Base-by-base conservation (phyloP, 306 rosid genomes). In the Boehmeria nivea region DNA sequence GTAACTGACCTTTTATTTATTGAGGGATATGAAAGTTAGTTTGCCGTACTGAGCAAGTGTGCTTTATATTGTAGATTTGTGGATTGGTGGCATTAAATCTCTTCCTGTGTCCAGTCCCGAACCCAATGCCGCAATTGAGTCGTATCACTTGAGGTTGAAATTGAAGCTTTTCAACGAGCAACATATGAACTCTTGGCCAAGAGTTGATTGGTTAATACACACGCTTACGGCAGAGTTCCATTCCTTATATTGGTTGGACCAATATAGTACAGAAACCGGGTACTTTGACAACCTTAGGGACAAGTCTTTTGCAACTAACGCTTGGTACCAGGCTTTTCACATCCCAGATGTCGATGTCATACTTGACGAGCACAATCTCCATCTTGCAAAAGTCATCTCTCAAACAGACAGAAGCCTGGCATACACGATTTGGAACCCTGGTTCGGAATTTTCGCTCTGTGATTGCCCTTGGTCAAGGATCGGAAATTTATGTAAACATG, bases 401-500 rank as follows among this genome's bases (percentile, higher is more conserved):
- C 86, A 87, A 64, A 52, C 83, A 38, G 82, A 87, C 64, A 74
- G 82, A 74, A 81, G 60, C 46, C 48, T 74, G 59, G 83, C 44
- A 2, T 78, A 81, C 74, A 81, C 88, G 36, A 60, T 87, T 22
- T 78, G 88, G 93, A 81, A 78, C 59, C 88, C 88, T 53, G 88
- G 95, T 67, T 87, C 88, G 12, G 88, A 87, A 58, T 87, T 87
- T 64, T 72, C 93, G 20, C 65, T 83, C 34, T 87, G 95, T 67
- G 81, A 87, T 79, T 87, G 95, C 76, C 64, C 86, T 34, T 74
- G 81, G 80, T 83, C 86, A 46, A 81, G 76, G 76, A n/a, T 70
- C 70, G 86, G 93, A 66, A 87, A 87, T 66, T 66, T 83, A 24
- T 81, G 95, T 65, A 70, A 81, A 72, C 95, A 87, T 63, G 76